Evolutionary conservation across 176 grass and related monocot species (phyloP), one percentile per base, ranked within the genome.

Genomic region (Stipa capillata): DNA sequence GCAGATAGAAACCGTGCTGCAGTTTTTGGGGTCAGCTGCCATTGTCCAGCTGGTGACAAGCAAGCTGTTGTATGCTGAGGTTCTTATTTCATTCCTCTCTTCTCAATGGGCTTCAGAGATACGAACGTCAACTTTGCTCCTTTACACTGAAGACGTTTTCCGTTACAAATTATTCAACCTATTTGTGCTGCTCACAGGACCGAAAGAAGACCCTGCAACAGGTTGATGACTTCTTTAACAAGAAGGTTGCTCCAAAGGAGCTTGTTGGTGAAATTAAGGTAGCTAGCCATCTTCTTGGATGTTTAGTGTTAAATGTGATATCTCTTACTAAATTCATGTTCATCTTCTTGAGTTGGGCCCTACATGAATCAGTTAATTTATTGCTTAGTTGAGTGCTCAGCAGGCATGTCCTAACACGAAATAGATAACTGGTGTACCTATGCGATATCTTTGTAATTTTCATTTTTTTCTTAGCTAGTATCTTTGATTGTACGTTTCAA

Each of bases 211-310:
- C 97, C 53, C 35, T 98, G 58, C 63, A 87, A 83, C 87, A 94
- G 78, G 63, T 92, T 5, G 90, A 92, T 74, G 95, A 98, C 9
- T 91, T 98, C 85, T 79, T 98, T 32, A 98, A 89, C 84, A 98
- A 91, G 52, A 98, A 98, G 77, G 73, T 98, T 86, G 92, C 92
- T 85, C 95, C 97, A 16, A 85, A 89, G 88, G 97, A 99, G 59
- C 92, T 99, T 93, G 84, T 85, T 88, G 97, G 88, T 83, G 97
- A 99, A 81, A 93, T 99, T 76, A 99, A 91, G 92, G 97, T 99
- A 89, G n/a, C 23, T 75, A 10, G 8, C 15, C 28, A 45, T 70
- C 13, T 20, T 73, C 32, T 62, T 63, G 17, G 35, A 54, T 53
- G 27, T 50, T 85, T 56, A 34, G 35, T 34, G 32, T 56, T 34